Percentiles rank a stretch among this genome's conserved stretches.
phyloP scores from a whole-genome alignment of 1,284 basidiomycete genomes.

The Polyporus tsugae region DNA sequence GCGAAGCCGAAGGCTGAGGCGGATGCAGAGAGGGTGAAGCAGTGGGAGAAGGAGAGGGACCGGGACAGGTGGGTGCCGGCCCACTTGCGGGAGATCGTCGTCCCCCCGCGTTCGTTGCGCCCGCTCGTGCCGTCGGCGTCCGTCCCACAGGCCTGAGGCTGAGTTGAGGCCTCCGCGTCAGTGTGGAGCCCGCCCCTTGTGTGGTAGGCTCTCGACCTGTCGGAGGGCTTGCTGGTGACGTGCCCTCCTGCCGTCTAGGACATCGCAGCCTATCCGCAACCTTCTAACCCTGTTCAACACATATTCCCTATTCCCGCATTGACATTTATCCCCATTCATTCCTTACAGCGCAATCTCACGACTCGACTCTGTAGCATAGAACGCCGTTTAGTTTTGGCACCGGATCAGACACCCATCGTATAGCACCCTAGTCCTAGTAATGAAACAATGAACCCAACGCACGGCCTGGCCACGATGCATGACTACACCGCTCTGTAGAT shows the following conservation, averaged over 20 bases:
- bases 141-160: not conserved
- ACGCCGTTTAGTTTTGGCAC: not conserved
- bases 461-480: constrained; percentile 1
- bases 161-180: not conserved
- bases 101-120: constrained; percentile 18
- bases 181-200: not conserved
- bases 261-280: not conserved
- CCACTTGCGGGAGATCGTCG: constrained; percentile 21
- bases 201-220: too few species aligned
- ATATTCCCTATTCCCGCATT: not conserved
- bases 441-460: not conserved
- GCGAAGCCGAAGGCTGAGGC: not conserved
- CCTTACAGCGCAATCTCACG: not conserved
- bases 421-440: constrained; percentile 1
- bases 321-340: not conserved
- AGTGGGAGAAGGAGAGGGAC: constrained; percentile 16
- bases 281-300: not conserved
- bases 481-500: constrained; percentile 6
- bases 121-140: not conserved
- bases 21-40: not conserved
- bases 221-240: not conserved
- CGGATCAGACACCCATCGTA: not conserved
- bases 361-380: constrained; percentile 8
- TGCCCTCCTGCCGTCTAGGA: not conserved
- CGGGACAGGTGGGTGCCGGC: constrained; percentile 21